Conservation (phyloP, 208 protist species). For the Leptomonas seymouri region DNA sequence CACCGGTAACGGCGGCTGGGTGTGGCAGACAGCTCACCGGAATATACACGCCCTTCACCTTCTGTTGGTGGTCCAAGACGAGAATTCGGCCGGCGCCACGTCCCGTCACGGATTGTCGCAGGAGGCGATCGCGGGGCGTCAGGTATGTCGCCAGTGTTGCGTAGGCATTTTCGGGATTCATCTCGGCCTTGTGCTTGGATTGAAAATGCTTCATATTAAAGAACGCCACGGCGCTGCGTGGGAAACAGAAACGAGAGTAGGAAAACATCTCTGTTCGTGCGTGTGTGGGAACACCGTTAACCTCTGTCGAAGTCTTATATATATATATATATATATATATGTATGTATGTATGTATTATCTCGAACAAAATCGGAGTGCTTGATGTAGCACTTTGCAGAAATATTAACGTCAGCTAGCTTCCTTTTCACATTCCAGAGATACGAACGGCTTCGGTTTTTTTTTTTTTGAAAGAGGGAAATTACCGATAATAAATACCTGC, state of each 20-base stretch:
- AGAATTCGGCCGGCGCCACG: conserved; percentile 67
- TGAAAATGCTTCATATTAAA: conserved; percentile 88
- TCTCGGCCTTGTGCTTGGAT: conserved; percentile 44
- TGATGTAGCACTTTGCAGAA: too few relatives aligned
- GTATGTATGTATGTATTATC: too few relatives aligned
- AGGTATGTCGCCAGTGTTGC: conserved; percentile 48
- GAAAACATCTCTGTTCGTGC: conserved; percentile 7
- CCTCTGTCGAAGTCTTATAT: too few relatives aligned
- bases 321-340: too few relatives aligned
- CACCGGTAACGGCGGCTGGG: conserved; percentile 40
- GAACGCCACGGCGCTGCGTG: conserved; percentile 68
- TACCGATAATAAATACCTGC: too few relatives aligned
- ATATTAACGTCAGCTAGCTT: too few relatives aligned
- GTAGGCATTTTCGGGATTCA: conserved; percentile 47
- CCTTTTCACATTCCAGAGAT: too few relatives aligned
- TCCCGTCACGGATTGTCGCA: conserved; percentile 72
- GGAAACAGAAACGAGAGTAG: conserved; percentile 12
- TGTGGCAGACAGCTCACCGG: conserved; percentile 79
- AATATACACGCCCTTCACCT: conserved; percentile 81
- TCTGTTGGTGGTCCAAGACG: conserved; percentile 77
- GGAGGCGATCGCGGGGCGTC: conserved; percentile 57
- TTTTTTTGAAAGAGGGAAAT: too few relatives aligned
- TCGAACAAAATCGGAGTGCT: too few relatives aligned
- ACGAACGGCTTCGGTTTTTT: too few relatives aligned
- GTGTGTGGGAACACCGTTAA: neutral